These are phyloP conservation scores for Bruguiera parviflora DNA, from an alignment of 345 rosid species.

Conservation along the genomic window DNA sequence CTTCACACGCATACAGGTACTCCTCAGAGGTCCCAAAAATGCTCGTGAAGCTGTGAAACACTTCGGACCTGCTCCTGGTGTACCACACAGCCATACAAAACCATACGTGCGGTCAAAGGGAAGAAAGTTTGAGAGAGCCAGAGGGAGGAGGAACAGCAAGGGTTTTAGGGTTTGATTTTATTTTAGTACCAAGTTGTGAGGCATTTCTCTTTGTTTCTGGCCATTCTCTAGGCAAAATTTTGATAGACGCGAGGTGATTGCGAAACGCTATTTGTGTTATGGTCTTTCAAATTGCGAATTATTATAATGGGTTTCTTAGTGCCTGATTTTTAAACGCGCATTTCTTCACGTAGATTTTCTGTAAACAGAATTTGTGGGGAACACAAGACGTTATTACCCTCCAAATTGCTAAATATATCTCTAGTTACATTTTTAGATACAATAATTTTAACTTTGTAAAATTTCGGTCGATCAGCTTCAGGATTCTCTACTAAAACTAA, in stretches of 20 bases:
- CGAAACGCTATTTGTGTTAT: constrained; percentile 13
- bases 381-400: neutral
- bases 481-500: constrained; percentile 19
- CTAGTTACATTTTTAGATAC: too few species aligned
- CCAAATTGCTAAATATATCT: too few species aligned
- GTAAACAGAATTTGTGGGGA: neutral
- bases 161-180: constrained; percentile 58
- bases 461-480: constrained; percentile 8
- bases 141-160: constrained; percentile 77
- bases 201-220: constrained; percentile 20
- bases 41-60: constrained; percentile 95
- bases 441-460: neutral
- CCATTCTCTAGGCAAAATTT: constrained; percentile 28
- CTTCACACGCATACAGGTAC: constrained; percentile 39
- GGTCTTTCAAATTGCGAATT: neutral
- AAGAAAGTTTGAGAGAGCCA: constrained; percentile 86
- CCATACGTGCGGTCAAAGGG: constrained; percentile 87
- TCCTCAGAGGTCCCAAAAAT: constrained; percentile 95
- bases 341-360: neutral
- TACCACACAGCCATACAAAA: constrained; percentile 85
- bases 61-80: constrained; percentile 98
- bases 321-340: neutral
- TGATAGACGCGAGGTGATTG: constrained; percentile 36
- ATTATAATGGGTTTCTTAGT: constrained; percentile 3
- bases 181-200: constrained; percentile 18